These are phyloP conservation scores for Lactuca sativa DNA, from an alignment of 129 eudicot species.

Conservation along the genomic window DNA sequence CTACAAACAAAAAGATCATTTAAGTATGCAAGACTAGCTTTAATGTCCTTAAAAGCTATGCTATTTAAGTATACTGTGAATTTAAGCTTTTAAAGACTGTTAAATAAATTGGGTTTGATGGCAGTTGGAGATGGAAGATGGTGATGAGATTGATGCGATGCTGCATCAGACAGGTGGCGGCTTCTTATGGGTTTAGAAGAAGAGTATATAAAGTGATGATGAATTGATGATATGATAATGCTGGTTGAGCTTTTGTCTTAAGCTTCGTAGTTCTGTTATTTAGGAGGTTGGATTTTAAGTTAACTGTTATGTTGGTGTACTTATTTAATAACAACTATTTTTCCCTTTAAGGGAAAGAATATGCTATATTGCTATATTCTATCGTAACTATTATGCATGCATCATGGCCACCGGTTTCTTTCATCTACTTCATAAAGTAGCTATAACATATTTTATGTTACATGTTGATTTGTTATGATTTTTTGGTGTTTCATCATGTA, in stretches of 20 bases:
- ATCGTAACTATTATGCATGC: neutral
- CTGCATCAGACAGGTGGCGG: constrained; percentile 56
- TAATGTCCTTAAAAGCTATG: too few relatives aligned
- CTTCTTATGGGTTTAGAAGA: constrained; percentile 13
- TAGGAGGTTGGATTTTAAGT: neutral
- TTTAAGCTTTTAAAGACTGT: neutral
- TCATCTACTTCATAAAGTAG: neutral
- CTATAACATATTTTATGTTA: too few relatives aligned
- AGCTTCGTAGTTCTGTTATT: constrained; percentile 1
- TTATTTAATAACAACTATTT: constrained; percentile 3
- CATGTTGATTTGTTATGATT: too few relatives aligned
- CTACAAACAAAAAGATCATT: too few relatives aligned
- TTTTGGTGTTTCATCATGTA: too few relatives aligned
- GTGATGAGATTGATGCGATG: constrained; percentile 69
- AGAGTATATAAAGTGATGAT: too few relatives aligned
- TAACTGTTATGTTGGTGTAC: constrained; percentile 7
- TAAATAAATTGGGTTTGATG: neutral
- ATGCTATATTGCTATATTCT: neutral
- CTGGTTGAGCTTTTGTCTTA: constrained; percentile 7
- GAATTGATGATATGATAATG: too few relatives aligned
- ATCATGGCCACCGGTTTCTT: neutral
- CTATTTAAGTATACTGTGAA: too few relatives aligned
- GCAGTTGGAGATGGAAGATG: constrained; percentile 71
- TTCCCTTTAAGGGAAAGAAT: too few relatives aligned
- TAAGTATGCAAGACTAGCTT: too few relatives aligned